phyloP scores from a whole-genome alignment of 306 rosid genomes.

The Heteromeles arbutifolia region DNA sequence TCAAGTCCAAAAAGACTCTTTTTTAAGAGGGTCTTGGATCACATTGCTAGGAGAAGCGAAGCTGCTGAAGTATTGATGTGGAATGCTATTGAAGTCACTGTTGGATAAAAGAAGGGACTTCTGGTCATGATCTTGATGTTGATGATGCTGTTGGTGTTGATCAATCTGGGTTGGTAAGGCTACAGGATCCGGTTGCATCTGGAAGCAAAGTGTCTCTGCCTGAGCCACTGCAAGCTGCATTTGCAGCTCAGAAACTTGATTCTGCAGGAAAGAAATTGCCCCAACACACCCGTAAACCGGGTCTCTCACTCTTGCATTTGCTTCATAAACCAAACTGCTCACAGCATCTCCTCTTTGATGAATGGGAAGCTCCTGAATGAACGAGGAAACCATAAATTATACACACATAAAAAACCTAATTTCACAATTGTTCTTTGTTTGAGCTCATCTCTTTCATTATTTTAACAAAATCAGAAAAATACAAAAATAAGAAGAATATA shows the following conservation, averaged over 20 bases:
- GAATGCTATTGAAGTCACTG: conserved; percentile 27
- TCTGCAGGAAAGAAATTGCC: conserved; percentile 68
- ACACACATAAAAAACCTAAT: not conserved
- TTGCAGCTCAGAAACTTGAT: conserved; percentile 61
- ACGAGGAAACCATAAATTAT: not conserved
- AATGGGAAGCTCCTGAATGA: conserved; percentile 53
- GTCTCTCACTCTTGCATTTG: conserved; percentile 74
- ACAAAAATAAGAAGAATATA: not conserved
- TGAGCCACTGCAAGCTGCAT: conserved; percentile 72
- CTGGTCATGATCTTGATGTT: conserved; percentile 32
- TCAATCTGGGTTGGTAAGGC: conserved; percentile 13
- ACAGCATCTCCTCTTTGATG: conserved; percentile 76
- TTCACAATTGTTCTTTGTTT: not conserved
- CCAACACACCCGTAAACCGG: conserved; percentile 85
- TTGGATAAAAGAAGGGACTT: conserved; percentile 34
- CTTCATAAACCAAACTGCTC: conserved; percentile 69
- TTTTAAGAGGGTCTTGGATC: conserved; percentile 56
- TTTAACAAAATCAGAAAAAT: not conserved
- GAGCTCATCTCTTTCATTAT: not conserved
- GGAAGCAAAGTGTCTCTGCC: conserved; percentile 62
- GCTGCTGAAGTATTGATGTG: conserved; percentile 26
- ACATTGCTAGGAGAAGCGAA: conserved; percentile 53
- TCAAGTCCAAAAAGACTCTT: conserved; percentile 63
- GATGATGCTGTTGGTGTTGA: conserved; percentile 6
- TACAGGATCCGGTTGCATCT: conserved; percentile 55